Conservation (phyloP, 2,329 filamentous ascomycete species). For the Diaporthe amygdali region DNA sequence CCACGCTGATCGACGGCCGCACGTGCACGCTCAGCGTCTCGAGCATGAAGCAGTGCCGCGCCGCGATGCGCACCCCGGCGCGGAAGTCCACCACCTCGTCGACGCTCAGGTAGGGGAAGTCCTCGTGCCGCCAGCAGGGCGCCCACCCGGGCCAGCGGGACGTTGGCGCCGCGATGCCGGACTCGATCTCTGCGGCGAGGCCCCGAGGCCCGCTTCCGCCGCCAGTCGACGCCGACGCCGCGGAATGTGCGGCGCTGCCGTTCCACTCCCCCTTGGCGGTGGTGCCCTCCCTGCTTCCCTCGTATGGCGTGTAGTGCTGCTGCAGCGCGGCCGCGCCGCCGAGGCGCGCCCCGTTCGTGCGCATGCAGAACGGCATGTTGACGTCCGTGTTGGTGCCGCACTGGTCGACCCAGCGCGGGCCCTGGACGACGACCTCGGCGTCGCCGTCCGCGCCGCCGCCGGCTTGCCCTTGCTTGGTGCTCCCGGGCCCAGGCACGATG, state of each 20-base stretch:
- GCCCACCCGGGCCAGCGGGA: constrained; percentile 38
- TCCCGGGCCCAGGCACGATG: constrained; percentile 37
- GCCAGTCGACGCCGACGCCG: not conserved
- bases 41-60: constrained; percentile 33
- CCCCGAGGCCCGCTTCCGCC: not conserved
- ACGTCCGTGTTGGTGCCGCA: constrained; percentile 50
- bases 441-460: not conserved
- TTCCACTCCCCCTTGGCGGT: constrained; percentile 19
- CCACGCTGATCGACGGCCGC: constrained; percentile 42
- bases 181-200: not conserved
- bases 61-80: constrained; percentile 40
- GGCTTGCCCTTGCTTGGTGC: no score
- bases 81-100: constrained; percentile 48
- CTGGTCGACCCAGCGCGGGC: constrained; percentile 54
- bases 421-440: constrained; percentile 36
- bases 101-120: constrained; percentile 56
- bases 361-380: constrained; percentile 50
- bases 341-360: constrained; percentile 32
- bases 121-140: constrained; percentile 61
- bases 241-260: constrained; percentile 3
- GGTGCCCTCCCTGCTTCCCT: constrained; percentile 35
- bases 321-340: not conserved
- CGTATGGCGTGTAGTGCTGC: constrained; percentile 37
- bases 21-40: constrained; percentile 51
- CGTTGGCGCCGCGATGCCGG: not conserved